phyloP scores from a whole-genome alignment of 345 rosid species.

The Heritiera littoralis region DNA sequence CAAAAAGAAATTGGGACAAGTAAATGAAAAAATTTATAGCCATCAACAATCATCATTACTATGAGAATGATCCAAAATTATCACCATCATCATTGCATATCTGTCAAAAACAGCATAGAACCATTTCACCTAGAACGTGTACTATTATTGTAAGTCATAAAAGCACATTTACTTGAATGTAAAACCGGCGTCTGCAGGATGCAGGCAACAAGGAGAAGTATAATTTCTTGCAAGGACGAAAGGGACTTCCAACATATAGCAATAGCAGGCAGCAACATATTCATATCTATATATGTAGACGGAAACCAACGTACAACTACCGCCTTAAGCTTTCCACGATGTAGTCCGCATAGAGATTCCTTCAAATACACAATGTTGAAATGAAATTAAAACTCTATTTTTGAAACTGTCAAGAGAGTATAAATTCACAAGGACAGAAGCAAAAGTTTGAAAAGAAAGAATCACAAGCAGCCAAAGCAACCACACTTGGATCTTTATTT shows the following conservation, averaged over 20 bases:
- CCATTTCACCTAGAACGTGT: slow-evolving; percentile 24
- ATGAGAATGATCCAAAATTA: slow-evolving; percentile 19
- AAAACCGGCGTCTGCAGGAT: background rate
- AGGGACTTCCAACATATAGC: slow-evolving; percentile 13
- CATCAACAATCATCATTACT: slow-evolving; percentile 14
- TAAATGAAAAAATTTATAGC: background rate
- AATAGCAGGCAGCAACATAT: slow-evolving; percentile 5
- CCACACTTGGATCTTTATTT: background rate
- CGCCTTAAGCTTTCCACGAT: slow-evolving; percentile 75
- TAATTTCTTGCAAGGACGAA: slow-evolving; percentile 22
- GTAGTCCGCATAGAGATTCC: slow-evolving; percentile 92
- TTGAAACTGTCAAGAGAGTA: background rate
- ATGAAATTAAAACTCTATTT: slow-evolving; percentile 1
- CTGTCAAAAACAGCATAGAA: background rate
- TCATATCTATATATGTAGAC: background rate
- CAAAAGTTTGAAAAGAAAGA: background rate
- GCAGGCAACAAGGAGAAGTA: background rate
- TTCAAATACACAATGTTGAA: slow-evolving; percentile 32
- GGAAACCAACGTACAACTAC: slow-evolving; percentile 26
- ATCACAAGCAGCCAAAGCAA: background rate
- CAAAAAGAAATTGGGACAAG: background rate
- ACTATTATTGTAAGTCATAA: background rate
- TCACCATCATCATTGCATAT: slow-evolving; percentile 39
- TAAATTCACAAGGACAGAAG: background rate
- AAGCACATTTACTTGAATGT: background rate